phyloP scores from a whole-genome alignment of 768 basidiomycete species.

The Amanita phalloides region DNA sequence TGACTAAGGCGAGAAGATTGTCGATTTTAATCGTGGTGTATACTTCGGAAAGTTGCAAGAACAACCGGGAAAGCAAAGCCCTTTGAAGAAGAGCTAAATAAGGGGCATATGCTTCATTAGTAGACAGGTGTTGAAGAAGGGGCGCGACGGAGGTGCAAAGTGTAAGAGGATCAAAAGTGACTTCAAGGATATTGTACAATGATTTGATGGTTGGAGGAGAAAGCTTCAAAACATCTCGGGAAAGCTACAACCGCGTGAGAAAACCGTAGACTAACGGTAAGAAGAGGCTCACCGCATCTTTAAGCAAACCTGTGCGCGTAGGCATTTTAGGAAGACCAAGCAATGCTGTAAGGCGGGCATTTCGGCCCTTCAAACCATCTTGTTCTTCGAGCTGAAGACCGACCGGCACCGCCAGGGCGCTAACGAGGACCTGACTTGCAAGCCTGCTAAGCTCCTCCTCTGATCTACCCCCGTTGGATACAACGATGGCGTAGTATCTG shows the following conservation, averaged over 20 bases:
- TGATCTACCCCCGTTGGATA: conserved; percentile 59
- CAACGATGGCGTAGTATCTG: conserved; percentile 66
- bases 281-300: conserved; percentile 62
- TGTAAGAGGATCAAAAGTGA: conserved; percentile 85
- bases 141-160: conserved; percentile 74
- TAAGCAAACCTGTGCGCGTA: conserved; percentile 76
- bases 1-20: conserved; percentile 68
- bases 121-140: conserved; percentile 51
- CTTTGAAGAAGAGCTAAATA: conserved; percentile 88
- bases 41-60: conserved; percentile 86
- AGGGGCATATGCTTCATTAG: conserved; percentile 53
- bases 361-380: conserved; percentile 48
- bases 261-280: not conserved
- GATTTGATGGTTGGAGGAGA: conserved; percentile 63
- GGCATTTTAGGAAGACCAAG: conserved; percentile 79
- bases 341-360: conserved; percentile 70
- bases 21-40: conserved; percentile 80
- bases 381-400: conserved; percentile 40
- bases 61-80: conserved; percentile 82
- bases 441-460: conserved; percentile 74
- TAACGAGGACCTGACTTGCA: conserved; percentile 86
- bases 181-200: conserved; percentile 84
- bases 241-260: conserved; percentile 36
- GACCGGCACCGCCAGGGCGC: conserved; percentile 89
- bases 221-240: conserved; percentile 74